phyloP scores from a whole-genome alignment of 139 green algal genomes.

The Haematococcus lacustris region DNA sequence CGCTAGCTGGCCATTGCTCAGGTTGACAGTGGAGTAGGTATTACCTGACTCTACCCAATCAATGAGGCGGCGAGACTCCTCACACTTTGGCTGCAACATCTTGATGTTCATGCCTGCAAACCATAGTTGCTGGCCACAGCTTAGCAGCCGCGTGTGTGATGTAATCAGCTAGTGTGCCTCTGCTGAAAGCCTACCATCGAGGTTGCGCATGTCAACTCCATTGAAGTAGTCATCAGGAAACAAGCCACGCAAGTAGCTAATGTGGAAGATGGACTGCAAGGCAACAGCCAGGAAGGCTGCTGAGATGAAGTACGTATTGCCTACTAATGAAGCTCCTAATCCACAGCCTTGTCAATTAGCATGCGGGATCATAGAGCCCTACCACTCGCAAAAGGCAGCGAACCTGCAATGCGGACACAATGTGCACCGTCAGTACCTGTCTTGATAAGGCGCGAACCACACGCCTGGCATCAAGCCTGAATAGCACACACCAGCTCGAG shows the following conservation, averaged over 20 bases:
- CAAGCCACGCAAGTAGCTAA: conserved; percentile 58
- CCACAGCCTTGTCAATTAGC: not conserved
- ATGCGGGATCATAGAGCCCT: not conserved
- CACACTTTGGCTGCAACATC: conserved; percentile 36
- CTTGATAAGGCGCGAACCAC: too few species aligned
- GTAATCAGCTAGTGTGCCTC: not conserved
- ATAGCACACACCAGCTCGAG: conserved; percentile 40
- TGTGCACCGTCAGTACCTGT: not conserved
- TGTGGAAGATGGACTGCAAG: conserved; percentile 48
- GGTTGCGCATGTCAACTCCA: conserved; percentile 45
- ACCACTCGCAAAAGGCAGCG: conserved; percentile 45
- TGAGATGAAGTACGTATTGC: not conserved
- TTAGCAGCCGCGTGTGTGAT: not conserved
- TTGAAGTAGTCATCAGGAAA: conserved; percentile 59
- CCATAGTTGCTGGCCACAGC: too few species aligned
- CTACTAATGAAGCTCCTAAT: not conserved
- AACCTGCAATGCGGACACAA: conserved; percentile 15
- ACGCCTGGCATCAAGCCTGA: not conserved
- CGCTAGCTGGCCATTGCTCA: too few species aligned
- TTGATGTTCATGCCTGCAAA: conserved; percentile 64
- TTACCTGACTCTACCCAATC: conserved; percentile 65
- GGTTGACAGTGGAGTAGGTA: too few species aligned
- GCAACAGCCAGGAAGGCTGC: not conserved
- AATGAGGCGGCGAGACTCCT: conserved; percentile 47
- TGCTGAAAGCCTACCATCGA: conserved; percentile 62